Conservation (phyloP, 768 basidiomycete genomes). For the Rhodotorula kratochvilovae region DNA sequence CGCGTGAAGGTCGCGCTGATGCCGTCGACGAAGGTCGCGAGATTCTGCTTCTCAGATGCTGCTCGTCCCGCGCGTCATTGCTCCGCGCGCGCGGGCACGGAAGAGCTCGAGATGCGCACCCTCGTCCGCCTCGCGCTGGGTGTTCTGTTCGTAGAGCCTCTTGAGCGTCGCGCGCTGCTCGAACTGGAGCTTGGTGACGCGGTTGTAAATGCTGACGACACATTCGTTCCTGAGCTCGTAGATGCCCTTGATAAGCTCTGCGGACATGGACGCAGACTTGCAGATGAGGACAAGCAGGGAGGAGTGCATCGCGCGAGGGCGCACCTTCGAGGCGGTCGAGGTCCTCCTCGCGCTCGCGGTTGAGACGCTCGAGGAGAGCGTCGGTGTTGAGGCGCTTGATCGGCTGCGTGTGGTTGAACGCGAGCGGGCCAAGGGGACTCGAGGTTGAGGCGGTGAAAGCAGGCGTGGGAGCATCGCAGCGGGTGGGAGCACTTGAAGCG, state of each 20-base stretch:
- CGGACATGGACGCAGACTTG: not conserved
- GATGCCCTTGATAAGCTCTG: not conserved
- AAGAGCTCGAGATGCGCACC: no score
- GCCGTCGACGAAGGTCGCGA: not conserved
- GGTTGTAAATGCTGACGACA: not conserved
- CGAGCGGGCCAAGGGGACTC: no score
- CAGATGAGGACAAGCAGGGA: not conserved
- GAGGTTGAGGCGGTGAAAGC: not conserved
- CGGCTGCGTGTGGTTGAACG: not conserved
- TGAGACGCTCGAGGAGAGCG: not conserved
- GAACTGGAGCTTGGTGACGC: not conserved
- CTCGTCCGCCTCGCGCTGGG: not conserved
- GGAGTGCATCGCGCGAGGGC: not conserved
- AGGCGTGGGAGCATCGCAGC: not conserved
- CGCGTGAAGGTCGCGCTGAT: not conserved
- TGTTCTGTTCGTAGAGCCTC: no score
- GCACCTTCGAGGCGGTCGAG: constrained; percentile 7
- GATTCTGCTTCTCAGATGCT: no score
- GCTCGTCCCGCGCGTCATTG: not conserved
- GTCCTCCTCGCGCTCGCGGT: not conserved
- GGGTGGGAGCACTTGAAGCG: not conserved
- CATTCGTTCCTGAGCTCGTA: not conserved
- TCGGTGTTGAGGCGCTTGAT: not conserved
- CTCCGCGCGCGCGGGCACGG: not conserved
- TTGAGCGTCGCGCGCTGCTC: not conserved